These are phyloP conservation scores for Diaporthe sp. DNA, from an alignment of 2,329 filamentous ascomycete species.

Conservation along the genomic window DNA sequence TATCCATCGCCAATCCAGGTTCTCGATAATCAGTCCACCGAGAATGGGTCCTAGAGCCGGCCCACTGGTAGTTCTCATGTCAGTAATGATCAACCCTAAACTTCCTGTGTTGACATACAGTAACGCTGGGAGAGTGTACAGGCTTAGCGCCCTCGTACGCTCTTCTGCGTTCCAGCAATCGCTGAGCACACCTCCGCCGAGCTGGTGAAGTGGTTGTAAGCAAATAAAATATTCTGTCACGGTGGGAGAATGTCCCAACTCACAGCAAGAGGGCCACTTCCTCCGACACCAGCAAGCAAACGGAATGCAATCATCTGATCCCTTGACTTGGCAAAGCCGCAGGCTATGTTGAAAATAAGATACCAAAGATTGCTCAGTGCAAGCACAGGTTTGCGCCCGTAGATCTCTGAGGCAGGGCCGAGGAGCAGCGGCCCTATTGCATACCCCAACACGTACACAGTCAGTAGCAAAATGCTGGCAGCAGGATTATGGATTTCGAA, in stretches of 20 bases:
- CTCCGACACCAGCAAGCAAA: neutral
- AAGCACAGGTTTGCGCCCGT: neutral
- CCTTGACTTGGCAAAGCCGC: neutral
- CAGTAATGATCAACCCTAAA: neutral
- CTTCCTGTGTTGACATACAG: neutral
- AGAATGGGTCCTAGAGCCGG: neutral
- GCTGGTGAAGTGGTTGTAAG: neutral
- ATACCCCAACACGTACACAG: neutral
- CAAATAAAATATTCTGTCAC: rapidly evolving
- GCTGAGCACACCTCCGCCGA: constrained; percentile 1
- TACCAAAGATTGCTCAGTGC: constrained; percentile 11
- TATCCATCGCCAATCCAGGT: neutral
- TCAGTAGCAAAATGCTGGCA: neutral
- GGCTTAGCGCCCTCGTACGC: neutral
- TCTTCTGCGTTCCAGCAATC: constrained; percentile 23
- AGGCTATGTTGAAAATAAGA: constrained; percentile 12
- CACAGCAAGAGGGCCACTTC: constrained; percentile 5
- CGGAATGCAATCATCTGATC: constrained; percentile 7
- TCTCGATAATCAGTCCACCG: neutral
- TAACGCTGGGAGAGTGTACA: constrained; percentile 10
- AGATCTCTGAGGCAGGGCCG: neutral
- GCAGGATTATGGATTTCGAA: neutral
- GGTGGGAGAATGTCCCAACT: neutral
- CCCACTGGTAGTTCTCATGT: neutral
- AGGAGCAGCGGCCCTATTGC: constrained; percentile 11